Evolutionary conservation across 257 asterid genomes (phyloP), one percentile per base, ranked within the genome.

Genomic region (Prunella vulgaris): DNA sequence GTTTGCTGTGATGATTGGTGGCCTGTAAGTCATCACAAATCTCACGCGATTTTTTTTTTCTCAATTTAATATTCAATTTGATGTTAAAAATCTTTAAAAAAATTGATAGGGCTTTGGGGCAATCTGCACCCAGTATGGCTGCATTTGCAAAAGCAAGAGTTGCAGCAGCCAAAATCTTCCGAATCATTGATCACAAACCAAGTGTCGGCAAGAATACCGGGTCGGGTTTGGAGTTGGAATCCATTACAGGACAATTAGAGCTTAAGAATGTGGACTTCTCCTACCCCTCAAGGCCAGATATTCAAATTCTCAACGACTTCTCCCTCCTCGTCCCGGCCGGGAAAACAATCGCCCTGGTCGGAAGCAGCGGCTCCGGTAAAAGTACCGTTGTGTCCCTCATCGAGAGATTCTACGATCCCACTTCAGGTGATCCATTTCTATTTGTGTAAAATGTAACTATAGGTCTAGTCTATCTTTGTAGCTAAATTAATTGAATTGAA

Each of bases 1-100:
- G 95, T 92, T 92, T 62, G 94, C 98, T 0, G 98, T 92, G 17
- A 92, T 92, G 98, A 89, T 92, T 18, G 98, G 98, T 80, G 98
- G 98, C 28, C 76, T 92, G 98, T 92, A 80, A 86, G 98, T 87
- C 46, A 10, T 20, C 12, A 7, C 27, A 10, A 18, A 2, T 18
- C 27, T 51, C 25, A 17, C 27, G 0, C 27, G 0, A 4, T 6
- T 32, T 6, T 32, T 6, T 32, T 6, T 32, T 5, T 6, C 37
- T 32, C 37, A 5, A 7, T 52, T 52, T 9, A 18, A 52, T 52
- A 27, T 20, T 20, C 59, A 52, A 22, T 63, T 20, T 15, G 21
- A 46, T 46, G 15, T 5, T 46, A 15, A 46, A n/a, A n/a, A n/a
- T n/a, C n/a, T n/a, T n/a, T n/a, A n/a, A n/a, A n/a, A n/a, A n/a